Evolutionary conservation across 2,329 filamentous ascomycete species (phyloP).

Genomic region (Penicillium sp.): DNA sequence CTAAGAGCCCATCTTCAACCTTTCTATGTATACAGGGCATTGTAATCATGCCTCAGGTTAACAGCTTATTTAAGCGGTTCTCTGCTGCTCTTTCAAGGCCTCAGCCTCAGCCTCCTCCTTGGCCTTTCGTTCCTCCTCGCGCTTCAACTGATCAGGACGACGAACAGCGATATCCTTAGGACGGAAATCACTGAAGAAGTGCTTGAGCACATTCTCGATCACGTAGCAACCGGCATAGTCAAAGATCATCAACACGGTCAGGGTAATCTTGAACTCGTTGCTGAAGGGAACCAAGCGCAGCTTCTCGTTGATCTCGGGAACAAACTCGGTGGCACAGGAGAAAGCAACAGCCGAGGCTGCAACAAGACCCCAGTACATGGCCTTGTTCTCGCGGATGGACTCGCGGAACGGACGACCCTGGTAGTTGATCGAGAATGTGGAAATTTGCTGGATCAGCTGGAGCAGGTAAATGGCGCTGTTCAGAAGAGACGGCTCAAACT

Average conservation of each 20-base stretch:
- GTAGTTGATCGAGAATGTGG: conserved; percentile 99
- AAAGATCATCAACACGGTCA: conserved; percentile 80
- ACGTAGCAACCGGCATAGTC: conserved; percentile 86
- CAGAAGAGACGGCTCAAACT: conserved; percentile 88
- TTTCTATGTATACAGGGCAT: conserved; percentile 25
- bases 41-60: conserved; percentile 1
- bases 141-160: conserved; percentile 79
- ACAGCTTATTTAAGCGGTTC: conserved; percentile 24
- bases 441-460: conserved; percentile 97
- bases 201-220: conserved; percentile 85
- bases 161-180: conserved; percentile 91
- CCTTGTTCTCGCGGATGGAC: conserved; percentile 89
- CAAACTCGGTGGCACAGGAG: conserved; percentile 88
- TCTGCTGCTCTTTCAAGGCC: conserved; percentile 37
- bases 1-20: conserved; percentile 16
- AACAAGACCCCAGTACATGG: conserved; percentile 97
- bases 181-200: conserved; percentile 82
- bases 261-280: conserved; percentile 81
- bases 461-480: conserved; percentile 97
- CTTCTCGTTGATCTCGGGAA: conserved; percentile 91
- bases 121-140: conserved; percentile 69
- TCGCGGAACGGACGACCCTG: conserved; percentile 97
- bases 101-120: conserved; percentile 53
- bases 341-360: conserved; percentile 89
- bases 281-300: conserved; percentile 90